Evolutionary conservation across 305 asterid species (phyloP), one percentile per base, ranked within the genome.

Genomic region (Vinca major): DNA sequence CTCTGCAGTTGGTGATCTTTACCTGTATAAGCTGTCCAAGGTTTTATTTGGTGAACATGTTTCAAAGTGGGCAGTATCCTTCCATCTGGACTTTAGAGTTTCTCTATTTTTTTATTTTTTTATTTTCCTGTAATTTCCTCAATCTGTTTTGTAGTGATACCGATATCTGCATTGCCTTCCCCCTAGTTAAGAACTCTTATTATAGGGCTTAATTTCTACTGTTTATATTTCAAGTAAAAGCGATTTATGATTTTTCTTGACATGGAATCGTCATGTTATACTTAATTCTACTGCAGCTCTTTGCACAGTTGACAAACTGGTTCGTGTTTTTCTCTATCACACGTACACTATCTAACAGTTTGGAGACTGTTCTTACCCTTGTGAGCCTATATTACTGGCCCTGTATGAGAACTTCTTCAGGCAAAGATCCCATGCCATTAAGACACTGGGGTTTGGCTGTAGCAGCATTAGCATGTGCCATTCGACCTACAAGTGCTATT

Each of bases 351-450:
- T 91, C 97, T 39, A 90, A 93, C 81, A 79, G 90, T 78, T 74
- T 93, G 81, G 99, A 93, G 83, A 86, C 96, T 12, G 84, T 90
- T 77, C 90, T 93, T 62, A 90, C 96, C 7, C 13, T 89, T 47
- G 91, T 86, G 81, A 89, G 96, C 80, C 83, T 93, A 52, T 90
- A 85, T 77, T 80, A 89, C 78, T 93, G 99, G 97, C 96, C 99
- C 67, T 93, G 92, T 80, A 77, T 93, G 83, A 83, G 91, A 82
- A 69, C 41, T 5, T 78, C 87, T 44, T 65, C 83, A 36, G 51
- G 69, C 37, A 73, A 77, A 73, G 66, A 76, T 73, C 61, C 82
- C 7, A 70, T 72, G 69, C 74, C 79, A 67, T 86, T 88, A 43
- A 89, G 99, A 84, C 85, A 71, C 74, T 81, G 72, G 75, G 99